phyloP scores from a whole-genome alignment of 2,329 filamentous ascomycete genomes.

The Colletotrichum gigasporum region DNA sequence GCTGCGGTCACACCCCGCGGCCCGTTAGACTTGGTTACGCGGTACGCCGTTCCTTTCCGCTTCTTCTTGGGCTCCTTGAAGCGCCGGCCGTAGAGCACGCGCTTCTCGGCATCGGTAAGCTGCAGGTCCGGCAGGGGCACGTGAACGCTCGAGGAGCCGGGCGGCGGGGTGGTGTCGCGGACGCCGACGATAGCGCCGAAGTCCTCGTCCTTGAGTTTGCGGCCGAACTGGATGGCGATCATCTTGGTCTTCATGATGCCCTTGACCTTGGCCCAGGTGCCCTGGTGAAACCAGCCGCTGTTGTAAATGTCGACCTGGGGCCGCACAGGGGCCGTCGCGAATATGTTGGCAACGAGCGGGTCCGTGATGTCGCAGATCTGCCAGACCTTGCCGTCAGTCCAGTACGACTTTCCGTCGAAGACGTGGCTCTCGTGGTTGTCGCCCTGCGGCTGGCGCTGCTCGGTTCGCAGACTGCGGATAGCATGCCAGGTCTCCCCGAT shows the following conservation, averaged over 20 bases:
- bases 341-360: slow-evolving; percentile 72
- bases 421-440: slow-evolving; percentile 68
- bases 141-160: slow-evolving; percentile 41
- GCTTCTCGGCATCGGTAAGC: slow-evolving; percentile 48
- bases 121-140: slow-evolving; percentile 50
- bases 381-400: slow-evolving; percentile 88
- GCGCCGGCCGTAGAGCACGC: slow-evolving; percentile 43
- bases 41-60: slow-evolving; percentile 34
- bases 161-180: slow-evolving; percentile 43
- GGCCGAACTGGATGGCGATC: slow-evolving; percentile 68
- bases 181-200: slow-evolving; percentile 53
- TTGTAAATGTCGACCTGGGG: slow-evolving; percentile 65
- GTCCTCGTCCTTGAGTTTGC: slow-evolving; percentile 58
- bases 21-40: slow-evolving; percentile 31
- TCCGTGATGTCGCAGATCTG: slow-evolving; percentile 94
- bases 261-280: slow-evolving; percentile 84
- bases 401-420: slow-evolving; percentile 82
- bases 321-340: slow-evolving; percentile 70
- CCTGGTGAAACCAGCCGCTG: slow-evolving; percentile 87
- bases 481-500: slow-evolving; percentile 60
- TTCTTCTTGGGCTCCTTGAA: slow-evolving; percentile 38
- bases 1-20: slow-evolving; percentile 14
- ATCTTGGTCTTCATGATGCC: slow-evolving; percentile 91
- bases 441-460: slow-evolving; percentile 49
- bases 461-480: slow-evolving; percentile 48